phyloP scores from a whole-genome alignment of 1,139 yeast species.

The Debaryomycetaceae sp. region DNA sequence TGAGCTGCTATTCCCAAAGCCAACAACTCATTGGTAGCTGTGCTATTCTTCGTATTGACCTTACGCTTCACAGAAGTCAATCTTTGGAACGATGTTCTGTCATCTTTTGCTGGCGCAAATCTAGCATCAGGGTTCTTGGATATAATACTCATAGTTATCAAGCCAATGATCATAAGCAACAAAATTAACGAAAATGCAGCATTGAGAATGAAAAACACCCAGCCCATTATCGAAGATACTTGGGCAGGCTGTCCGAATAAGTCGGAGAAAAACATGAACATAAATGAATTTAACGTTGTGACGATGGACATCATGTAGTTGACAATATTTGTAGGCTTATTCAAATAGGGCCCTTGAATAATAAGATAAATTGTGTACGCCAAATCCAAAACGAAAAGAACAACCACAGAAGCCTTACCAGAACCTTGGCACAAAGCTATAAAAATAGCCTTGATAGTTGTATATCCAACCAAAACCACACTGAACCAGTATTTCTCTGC shows the following conservation, averaged over 20 bases:
- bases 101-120: constrained; percentile 80
- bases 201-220: constrained; percentile 73
- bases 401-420: constrained; percentile 68
- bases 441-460: constrained; percentile 57
- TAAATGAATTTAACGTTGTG: constrained; percentile 63
- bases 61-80: constrained; percentile 37
- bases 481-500: constrained; percentile 80
- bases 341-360: constrained; percentile 61
- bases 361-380: constrained; percentile 57
- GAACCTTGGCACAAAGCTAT: constrained; percentile 67
- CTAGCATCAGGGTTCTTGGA: constrained; percentile 81
- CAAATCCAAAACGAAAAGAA: constrained; percentile 62
- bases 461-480: constrained; percentile 50
- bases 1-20: constrained; percentile 71
- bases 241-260: constrained; percentile 65
- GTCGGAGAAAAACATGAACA: constrained; percentile 71
- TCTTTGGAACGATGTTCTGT: constrained; percentile 77
- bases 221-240: constrained; percentile 74
- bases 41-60: constrained; percentile 3
- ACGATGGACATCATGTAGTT: constrained; percentile 64
- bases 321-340: constrained; percentile 66
- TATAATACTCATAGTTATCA: constrained; percentile 51
- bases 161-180: constrained; percentile 57
- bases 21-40: constrained; percentile 51
- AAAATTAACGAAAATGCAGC: constrained; percentile 72